Base-by-base conservation (phyloP, 2,329 filamentous ascomycete genomes). In the Aschersonia sp. region DNA sequence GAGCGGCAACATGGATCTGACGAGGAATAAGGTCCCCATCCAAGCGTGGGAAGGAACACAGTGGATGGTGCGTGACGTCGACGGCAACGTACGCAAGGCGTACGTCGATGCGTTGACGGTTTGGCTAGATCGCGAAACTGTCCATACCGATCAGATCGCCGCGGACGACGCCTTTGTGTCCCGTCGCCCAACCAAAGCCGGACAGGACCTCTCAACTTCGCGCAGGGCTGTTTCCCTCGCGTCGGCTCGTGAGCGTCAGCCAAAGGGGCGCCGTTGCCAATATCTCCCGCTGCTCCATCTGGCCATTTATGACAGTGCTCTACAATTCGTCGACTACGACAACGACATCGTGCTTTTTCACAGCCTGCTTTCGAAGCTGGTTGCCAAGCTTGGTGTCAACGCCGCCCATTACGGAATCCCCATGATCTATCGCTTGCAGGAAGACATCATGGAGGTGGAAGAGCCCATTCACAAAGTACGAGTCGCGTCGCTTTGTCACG, bases 31-130 rank as follows among this genome's bases (percentile, higher is more conserved):
- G 41, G 85, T 94, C 1, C 81, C 85, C 0, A 73, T 94, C 7
- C 77, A 84, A 47, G 84, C 89, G 0, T 98, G 92, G 92, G 89
- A 97, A 63, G 87, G 87, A n/a, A 95, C 89, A 0, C 87, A 95
- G 51, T 95, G 87, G 86, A 76, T 97, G 43, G 68, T 97, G 22
- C 81, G 84, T 39, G 90, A 95, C 57, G 73, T 79, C 1, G 83
- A 89, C 56, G 79, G 79, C 32, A 73, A 79, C 32, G 88, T 97
- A 35, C 79, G 89, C 47, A 83, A 83, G 59, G 86, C 88, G 0
- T 98, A 97, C 55, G 78, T 82, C 6, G 87, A 94, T 62, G 85
- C 87, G 5, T 64, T 97, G 12, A 63, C 86, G 41, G 85, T 84
- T 1, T 98, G 90, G 88, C 71, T 95, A 46, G 78, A 84, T 48